Base-by-base conservation (phyloP, 163 green algal genomes). In the Scenedesmus sp. region DNA sequence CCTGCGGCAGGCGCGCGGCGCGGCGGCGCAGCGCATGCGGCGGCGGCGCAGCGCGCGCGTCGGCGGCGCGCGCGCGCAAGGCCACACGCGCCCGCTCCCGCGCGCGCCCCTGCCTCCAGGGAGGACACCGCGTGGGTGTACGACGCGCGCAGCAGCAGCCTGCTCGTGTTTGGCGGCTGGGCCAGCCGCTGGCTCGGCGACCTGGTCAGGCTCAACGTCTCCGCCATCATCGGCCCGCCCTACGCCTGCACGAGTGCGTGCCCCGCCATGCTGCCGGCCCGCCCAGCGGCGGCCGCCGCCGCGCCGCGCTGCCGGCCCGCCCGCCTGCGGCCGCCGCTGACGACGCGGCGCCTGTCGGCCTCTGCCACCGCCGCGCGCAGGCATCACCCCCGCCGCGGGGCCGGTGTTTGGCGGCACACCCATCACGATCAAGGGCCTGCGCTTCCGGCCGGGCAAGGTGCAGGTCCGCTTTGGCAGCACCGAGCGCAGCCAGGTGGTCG, bases 131-230 rank as follows among this genome's bases (percentile, higher is more conserved):
- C 92, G 1, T 96, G 93, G 92, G 86, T 91, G 9, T 96, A 92
- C 77, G 92, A 97, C 80, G 64, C 80, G 57, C 92, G 91, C 65
- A 89, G 85, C 44, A 94, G 87, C 86, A 88, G 83, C 65, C 77
- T 97, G 51, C 79, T 96, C 9, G 56, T 96, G 24, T 97, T 96
- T 84, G 93, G 93, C 67, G 93, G 93, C 54, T 97, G 92, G 92
- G 81, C 90, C 45, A 93, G 91, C 84, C 85, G 92, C 29, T 97
- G 93, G 93, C 84, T 97, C 17, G 90, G 91, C 47, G 93, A 97
- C 86, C 87, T 87, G 34, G 85, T 91, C 74, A 92, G 89, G 77
- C 83, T 93, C 1, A 93, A 95, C 82, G 89, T 95, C 33, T 91
- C 89, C 10, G 85, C 88, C 57, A 94, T 97, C 85, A 94, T 97